Evolutionary conservation across 176 grass and related monocot genomes (phyloP), one percentile per base, ranked within the genome.

Genomic region (Carex kokanica): DNA sequence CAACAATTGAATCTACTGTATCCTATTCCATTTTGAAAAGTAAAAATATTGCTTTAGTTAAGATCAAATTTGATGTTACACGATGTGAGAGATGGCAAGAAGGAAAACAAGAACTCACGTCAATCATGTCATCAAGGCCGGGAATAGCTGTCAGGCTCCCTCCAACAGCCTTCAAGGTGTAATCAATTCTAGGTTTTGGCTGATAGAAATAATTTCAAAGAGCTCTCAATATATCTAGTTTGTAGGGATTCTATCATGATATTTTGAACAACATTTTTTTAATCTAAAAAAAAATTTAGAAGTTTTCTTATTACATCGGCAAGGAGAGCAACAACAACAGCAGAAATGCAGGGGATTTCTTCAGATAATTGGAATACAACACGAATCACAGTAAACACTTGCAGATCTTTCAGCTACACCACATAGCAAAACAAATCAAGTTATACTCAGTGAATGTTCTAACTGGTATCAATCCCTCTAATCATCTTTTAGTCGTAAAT

Each of bases 291-390:
- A 56, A 79, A 83, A n/a, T 69, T 77, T 78, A 32, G 52, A 36
- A 36, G 15, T 38, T 56, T 86, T 32, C 51, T 81, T 68, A 86
- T 31, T 98, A 88, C 95, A 86, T 98, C 90, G 20, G 89, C 91
- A 83, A 98, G 95, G 32, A 98, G 92, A 81, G 95, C 95, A 77
- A 98, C 92, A 75, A 94, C 87, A 56, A 98, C 89, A 91, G 92
- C 95, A 87, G 95, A 98, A 60, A 98, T 98, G 74, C 95, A 95
- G 65, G 95, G 95, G 81, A 98, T 98, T 83, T 95, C 89, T 88
- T 98, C 92, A 21, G 79, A 95, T 51, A 98, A 87, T 93, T 98
- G 92, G 84, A 98, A 98, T 81, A 98, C 88, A 82, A 98, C 95
- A 90, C 95, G 91, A 43, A 98, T 77, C 54, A 98, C 84, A 65